Evolutionary conservation across 805 yeast genomes (phyloP), one percentile per base, ranked within the genome.

Genomic region (Nakazawaea laoshanensis): DNA sequence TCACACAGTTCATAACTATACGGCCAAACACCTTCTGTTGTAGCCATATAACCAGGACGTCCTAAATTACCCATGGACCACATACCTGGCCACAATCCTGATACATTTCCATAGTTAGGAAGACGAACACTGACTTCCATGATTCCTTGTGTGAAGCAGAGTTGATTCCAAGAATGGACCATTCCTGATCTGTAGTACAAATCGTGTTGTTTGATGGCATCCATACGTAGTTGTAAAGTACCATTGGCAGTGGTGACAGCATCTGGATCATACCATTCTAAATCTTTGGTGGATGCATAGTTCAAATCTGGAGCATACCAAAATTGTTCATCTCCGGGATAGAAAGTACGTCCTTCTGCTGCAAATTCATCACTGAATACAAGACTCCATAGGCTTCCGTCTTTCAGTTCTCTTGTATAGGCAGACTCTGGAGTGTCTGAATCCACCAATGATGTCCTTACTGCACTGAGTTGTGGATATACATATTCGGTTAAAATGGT

Each of bases 361-460:
- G 61, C 57, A 42, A 66, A 66, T 42, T 66, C 73, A 41, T 66
- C 73, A 12, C 67, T 59, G 39, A 66, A 66, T 0, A 63, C 67
- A 42, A 66, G 48, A 5, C 39, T 40, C 70, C 70, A 65, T 1
- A 30, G 33, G 6, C 53, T 53, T 4, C 70, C 70, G 29, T 47
- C 53, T 33, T 34, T 44, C 4, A 53, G 46, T 7, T 30, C 42
- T 37, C 63, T 69, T 4, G 70, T 61, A 31, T 39, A 36, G 0
- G 75, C 80, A 3, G 48, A 48, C 1, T 39, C 29, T 5, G 81
- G 81, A 1, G 83, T 75, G 45, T 75, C 81, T 10, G 77, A 74
- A 47, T 76, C 83, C 3, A 76, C 57, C 21, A 75, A 53, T n/a
- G 48, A 37, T 2, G 74, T 65, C 42, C 82, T 59, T 24, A 74